A percentile compares a stretch with the other conserved stretches of the same genome.
Evolutionary conservation across 257 asterid species (phyloP).

Genomic region (Nicotiana knightiana): DNA sequence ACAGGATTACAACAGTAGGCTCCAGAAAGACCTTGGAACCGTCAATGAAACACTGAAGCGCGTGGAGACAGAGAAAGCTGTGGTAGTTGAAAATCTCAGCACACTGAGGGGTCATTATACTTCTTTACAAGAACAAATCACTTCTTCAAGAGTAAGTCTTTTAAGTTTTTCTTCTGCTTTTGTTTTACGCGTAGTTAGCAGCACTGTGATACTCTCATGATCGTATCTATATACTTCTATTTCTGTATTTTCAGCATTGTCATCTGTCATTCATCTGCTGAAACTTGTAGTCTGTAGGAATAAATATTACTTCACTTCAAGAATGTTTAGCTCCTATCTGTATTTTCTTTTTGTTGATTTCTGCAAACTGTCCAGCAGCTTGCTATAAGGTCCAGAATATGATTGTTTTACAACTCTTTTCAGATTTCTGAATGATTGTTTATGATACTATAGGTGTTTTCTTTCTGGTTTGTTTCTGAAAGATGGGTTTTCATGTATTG

Average conservation of each 20-base stretch:
- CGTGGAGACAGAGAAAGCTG: constrained; percentile 77
- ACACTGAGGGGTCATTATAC: constrained; percentile 71
- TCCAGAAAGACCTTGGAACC: constrained; percentile 66
- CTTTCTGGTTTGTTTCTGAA: neutral
- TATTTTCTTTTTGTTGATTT: neutral
- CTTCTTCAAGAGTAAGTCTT: constrained; percentile 37
- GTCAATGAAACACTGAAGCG: constrained; percentile 62
- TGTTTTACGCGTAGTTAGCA: neutral
- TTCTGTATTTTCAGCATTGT: neutral
- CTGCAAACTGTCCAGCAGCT: neutral
- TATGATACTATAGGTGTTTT: neutral
- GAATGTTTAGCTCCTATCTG: neutral
- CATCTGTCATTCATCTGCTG: neutral
- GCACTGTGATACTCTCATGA: neutral
- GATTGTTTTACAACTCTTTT: neutral
- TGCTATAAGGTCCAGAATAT: neutral
- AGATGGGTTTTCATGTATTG: neutral
- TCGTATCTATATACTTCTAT: neutral
- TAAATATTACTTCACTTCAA: neutral
- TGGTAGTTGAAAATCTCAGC: constrained; percentile 70
- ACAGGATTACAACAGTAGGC: constrained; percentile 79
- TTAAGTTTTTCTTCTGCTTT: neutral
- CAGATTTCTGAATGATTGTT: neutral
- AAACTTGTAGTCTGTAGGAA: neutral
- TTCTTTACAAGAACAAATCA: constrained; percentile 82